Evolutionary conservation across 1,284 basidiomycete genomes (phyloP).

Genomic region (Meira miltonrushii): DNA sequence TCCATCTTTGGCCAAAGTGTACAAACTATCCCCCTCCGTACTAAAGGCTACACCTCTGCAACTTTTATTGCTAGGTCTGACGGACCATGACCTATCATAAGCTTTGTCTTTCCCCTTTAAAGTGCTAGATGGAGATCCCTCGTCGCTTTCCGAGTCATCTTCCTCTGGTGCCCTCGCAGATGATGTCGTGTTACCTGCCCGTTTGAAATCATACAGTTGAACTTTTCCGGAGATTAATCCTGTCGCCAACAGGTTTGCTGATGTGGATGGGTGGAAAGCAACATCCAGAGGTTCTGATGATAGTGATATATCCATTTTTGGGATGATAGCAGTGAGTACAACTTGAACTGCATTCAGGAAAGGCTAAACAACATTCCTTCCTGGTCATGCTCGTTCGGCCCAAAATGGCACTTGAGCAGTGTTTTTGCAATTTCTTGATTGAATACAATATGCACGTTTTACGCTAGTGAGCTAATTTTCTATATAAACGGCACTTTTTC

Average conservation of each 20-base stretch:
- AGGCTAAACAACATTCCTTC: too few species aligned
- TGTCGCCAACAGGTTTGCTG: slow-evolving; percentile 63
- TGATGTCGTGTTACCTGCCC: background rate
- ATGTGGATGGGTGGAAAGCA: slow-evolving; percentile 69
- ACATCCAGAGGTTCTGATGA: slow-evolving; percentile 80
- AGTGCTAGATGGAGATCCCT: background rate
- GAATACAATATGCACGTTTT: too few species aligned
- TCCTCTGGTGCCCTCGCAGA: background rate
- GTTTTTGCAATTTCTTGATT: too few species aligned
- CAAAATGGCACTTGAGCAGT: too few species aligned
- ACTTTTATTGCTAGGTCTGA: slow-evolving; percentile 32
- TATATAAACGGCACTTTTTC: too few species aligned
- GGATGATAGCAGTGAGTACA: background rate
- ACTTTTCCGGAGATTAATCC: slow-evolving; percentile 77
- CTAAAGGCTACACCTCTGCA: slow-evolving; percentile 37
- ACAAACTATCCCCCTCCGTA: slow-evolving; percentile 55
- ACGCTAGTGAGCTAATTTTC: too few species aligned
- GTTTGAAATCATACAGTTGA: slow-evolving; percentile 66
- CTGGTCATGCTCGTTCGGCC: too few species aligned
- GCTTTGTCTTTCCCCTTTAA: slow-evolving; percentile 9
- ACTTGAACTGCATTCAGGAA: too few species aligned
- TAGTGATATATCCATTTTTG: slow-evolving; percentile 46
- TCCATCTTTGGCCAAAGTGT: slow-evolving; percentile 77
- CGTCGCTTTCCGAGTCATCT: slow-evolving; percentile 9
- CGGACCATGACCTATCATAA: slow-evolving; percentile 31